These are phyloP conservation scores for Neospermospora avenae DNA, from an alignment of 2,329 filamentous ascomycete genomes.

Conservation along the genomic window DNA sequence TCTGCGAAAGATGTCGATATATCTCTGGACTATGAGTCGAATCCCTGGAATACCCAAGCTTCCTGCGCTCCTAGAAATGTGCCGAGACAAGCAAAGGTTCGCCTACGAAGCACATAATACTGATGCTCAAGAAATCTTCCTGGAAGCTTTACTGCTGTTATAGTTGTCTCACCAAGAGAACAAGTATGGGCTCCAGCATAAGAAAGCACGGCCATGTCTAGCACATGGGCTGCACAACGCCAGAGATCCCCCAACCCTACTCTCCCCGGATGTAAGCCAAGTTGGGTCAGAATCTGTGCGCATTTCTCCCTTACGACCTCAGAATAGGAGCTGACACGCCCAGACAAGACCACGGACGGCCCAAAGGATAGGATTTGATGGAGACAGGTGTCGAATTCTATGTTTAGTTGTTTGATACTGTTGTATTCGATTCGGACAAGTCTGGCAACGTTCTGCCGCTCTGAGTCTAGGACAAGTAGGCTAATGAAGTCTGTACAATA, in stretches of 20 bases:
- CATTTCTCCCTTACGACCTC: slow-evolving; percentile 4
- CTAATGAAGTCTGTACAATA: slow-evolving; percentile 14
- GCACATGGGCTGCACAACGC: slow-evolving; percentile 15
- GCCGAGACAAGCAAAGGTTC: slow-evolving; percentile 12
- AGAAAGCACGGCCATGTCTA: slow-evolving; percentile 14
- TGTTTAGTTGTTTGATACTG: slow-evolving; percentile 6
- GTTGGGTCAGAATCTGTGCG: slow-evolving; percentile 5
- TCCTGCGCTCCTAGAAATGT: slow-evolving; percentile 10
- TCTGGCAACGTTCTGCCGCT: slow-evolving; percentile 6
- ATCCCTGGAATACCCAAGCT: slow-evolving; percentile 13
- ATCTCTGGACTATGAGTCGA: neutral
- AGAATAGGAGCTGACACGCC: neutral
- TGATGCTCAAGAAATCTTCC: slow-evolving; percentile 10
- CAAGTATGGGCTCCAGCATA: slow-evolving; percentile 16
- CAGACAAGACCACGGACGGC: slow-evolving; percentile 1
- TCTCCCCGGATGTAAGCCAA: neutral
- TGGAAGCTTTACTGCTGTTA: slow-evolving; percentile 4
- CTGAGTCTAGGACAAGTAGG: slow-evolving; percentile 10
- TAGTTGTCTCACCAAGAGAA: neutral
- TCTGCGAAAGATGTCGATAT: neutral
- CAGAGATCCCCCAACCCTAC: slow-evolving; percentile 7
- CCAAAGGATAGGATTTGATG: neutral
- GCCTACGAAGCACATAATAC: slow-evolving; percentile 9
- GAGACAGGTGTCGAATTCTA: slow-evolving; percentile 11
- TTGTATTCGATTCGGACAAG: slow-evolving; percentile 11